Conservation (phyloP, 208 protist species). For the Herpetomonas muscarum region DNA sequence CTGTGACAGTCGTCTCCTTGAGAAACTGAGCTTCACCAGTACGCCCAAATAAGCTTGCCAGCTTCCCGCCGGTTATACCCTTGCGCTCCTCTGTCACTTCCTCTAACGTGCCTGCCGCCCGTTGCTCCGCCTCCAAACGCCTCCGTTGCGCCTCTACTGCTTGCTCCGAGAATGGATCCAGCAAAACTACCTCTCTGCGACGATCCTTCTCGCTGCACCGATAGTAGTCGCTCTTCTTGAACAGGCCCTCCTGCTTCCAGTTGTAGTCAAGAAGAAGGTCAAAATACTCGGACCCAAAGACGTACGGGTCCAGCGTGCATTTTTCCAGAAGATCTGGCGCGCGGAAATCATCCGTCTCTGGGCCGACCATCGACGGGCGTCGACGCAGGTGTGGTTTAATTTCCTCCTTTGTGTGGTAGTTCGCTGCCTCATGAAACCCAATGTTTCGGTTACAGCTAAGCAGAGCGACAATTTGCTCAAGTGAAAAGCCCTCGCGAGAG, state of each 20-base stretch:
- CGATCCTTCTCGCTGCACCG: constrained; percentile 60
- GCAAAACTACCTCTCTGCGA: constrained; percentile 52
- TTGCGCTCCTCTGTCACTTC: constrained; percentile 7
- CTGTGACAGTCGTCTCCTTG: constrained; percentile 8
- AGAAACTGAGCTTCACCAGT: constrained; percentile 78
- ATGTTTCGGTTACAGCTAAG: constrained; percentile 63
- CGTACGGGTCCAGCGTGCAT: constrained; percentile 80
- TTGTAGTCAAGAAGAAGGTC: constrained; percentile 80
- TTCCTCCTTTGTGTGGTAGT: constrained; percentile 72
- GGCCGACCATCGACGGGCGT: constrained; percentile 21
- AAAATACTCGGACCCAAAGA: constrained; percentile 86
- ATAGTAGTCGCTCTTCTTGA: constrained; percentile 27
- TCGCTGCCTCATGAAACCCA: constrained; percentile 67
- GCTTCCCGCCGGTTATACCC: not conserved
- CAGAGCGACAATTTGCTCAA: constrained; percentile 74
- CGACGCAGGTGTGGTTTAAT: constrained; percentile 60
- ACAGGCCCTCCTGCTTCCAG: constrained; percentile 46
- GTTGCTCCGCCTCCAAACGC: constrained; percentile 32
- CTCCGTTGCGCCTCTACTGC: constrained; percentile 38
- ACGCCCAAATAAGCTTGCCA: constrained; percentile 24
- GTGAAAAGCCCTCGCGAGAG: constrained; percentile 54
- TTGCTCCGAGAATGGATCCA: constrained; percentile 81
- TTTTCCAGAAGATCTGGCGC: constrained; percentile 54
- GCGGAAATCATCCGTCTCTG: constrained; percentile 41
- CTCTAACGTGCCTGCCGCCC: constrained; percentile 28